Conservation (phyloP, 139 green algal species). For the Pseudopediastrum boryanum region DNA sequence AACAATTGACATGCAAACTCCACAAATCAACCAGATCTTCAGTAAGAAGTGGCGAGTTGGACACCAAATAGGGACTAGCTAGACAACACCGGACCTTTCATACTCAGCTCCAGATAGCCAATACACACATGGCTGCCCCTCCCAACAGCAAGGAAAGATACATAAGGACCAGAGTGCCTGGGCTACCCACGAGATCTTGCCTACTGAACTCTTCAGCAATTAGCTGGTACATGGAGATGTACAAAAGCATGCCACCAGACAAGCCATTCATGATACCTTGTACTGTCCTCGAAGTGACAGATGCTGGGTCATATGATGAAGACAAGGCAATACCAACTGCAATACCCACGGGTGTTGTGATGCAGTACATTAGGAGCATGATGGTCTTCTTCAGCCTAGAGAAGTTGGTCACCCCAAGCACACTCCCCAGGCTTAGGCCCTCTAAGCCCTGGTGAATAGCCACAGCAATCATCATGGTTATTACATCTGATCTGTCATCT, state of each 20-base stretch:
- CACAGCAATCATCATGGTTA: slow-evolving; percentile 34
- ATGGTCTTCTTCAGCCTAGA: background rate
- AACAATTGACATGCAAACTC: background rate
- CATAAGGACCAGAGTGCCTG: slow-evolving; percentile 21
- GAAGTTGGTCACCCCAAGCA: slow-evolving; percentile 50
- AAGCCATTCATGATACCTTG: slow-evolving; percentile 67
- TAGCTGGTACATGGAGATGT: slow-evolving; percentile 68
- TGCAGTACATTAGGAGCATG: slow-evolving; percentile 54
- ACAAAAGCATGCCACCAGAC: slow-evolving; percentile 39
- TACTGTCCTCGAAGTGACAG: slow-evolving; percentile 26
- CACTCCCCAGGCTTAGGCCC: slow-evolving; percentile 54
- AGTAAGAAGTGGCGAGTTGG: background rate
- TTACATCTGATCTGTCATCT: slow-evolving; percentile 1
- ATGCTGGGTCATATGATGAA: slow-evolving; percentile 47
- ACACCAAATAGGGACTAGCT: background rate
- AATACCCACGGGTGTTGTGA: slow-evolving; percentile 68
- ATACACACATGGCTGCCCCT: slow-evolving; percentile 39
- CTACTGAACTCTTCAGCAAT: slow-evolving; percentile 56
- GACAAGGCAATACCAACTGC: slow-evolving; percentile 61
- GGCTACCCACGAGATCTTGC: slow-evolving; percentile 23
- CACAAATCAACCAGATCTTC: background rate
- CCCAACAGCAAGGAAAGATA: slow-evolving; percentile 41
- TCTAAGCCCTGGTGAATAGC: slow-evolving; percentile 67
- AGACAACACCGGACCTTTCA: background rate
- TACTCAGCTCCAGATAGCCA: slow-evolving; percentile 49